A percentile compares a stretch with the other conserved stretches of the same genome.
phyloP scores from a whole-genome alignment of 331 rosid genomes.

The Rhamnella rubrinervis region DNA sequence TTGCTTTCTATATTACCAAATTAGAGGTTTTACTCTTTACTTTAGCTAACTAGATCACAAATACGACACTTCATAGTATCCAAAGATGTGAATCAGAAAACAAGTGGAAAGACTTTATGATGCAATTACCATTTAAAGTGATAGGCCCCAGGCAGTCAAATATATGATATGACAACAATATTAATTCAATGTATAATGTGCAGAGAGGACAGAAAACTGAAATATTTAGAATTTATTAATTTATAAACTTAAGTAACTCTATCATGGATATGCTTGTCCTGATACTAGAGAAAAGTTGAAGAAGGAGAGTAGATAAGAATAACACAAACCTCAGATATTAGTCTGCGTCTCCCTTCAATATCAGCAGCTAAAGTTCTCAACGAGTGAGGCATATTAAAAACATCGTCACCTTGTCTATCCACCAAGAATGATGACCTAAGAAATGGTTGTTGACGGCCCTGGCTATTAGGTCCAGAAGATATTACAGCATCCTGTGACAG shows the following conservation, averaged over 20 bases:
- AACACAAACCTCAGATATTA: conserved; percentile 69
- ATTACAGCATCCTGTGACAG: conserved; percentile 44
- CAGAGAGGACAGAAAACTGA: too few species aligned
- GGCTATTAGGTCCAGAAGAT: conserved; percentile 34
- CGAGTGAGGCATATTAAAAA: conserved; percentile 50
- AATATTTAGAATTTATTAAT: too few species aligned
- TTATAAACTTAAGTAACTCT: not conserved
- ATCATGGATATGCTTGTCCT: not conserved
- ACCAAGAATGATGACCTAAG: conserved; percentile 52
- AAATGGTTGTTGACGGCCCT: conserved; percentile 46
- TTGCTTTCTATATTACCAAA: too few species aligned
- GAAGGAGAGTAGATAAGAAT: conserved; percentile 11
- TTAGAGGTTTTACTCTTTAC: too few species aligned
- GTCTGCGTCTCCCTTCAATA: conserved; percentile 77
- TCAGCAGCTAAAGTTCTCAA: conserved; percentile 61
- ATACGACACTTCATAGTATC: too few species aligned
- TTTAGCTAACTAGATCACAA: too few species aligned
- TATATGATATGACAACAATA: too few species aligned
- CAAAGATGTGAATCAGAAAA: too few species aligned
- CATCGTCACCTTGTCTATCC: conserved; percentile 66
- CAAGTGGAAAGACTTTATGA: too few species aligned
- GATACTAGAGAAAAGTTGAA: not conserved
- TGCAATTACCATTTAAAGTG: too few species aligned
- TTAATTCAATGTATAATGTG: too few species aligned
- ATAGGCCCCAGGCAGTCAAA: too few species aligned